Conservation (phyloP, 225 moss, liverwort and hornwort genomes). For the Marchantia polymorpha region DNA sequence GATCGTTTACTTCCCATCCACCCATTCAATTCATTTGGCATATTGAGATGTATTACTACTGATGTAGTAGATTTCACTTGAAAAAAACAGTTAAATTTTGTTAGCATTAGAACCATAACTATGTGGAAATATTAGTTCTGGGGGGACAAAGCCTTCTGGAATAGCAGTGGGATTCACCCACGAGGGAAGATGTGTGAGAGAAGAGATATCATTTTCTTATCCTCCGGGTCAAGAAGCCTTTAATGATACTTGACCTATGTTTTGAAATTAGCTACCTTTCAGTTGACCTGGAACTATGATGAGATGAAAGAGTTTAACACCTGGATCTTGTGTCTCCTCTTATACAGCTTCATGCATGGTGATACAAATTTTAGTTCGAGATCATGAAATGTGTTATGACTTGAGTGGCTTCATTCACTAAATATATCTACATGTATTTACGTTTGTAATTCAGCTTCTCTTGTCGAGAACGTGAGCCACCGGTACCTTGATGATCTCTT, state of each 20-base stretch:
- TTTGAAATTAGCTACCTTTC: background rate
- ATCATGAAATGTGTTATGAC: no score
- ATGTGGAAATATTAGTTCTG: background rate
- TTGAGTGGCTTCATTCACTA: no score
- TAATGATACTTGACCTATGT: background rate
- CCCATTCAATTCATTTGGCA: background rate
- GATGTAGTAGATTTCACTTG: background rate
- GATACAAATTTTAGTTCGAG: no score
- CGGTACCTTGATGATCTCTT: no score
- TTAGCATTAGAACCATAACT: conserved; percentile 2
- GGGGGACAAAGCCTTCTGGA: background rate
- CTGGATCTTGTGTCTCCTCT: background rate
- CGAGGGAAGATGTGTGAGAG: background rate
- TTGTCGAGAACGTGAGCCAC: no score
- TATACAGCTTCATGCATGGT: no score
- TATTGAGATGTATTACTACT: conserved; percentile 4
- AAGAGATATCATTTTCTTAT: background rate
- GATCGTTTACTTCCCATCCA: background rate
- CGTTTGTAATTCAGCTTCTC: no score
- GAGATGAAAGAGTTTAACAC: background rate
- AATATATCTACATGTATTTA: no score
- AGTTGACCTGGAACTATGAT: background rate
- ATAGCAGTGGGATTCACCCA: conserved; percentile 6
- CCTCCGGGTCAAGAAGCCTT: background rate
- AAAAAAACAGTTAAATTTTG: background rate